A percentile compares a stretch with the other conserved stretches of the same genome.
phyloP scores from a whole-genome alignment of 2,329 filamentous ascomycete species.

The Stachybotrys chartarum region DNA sequence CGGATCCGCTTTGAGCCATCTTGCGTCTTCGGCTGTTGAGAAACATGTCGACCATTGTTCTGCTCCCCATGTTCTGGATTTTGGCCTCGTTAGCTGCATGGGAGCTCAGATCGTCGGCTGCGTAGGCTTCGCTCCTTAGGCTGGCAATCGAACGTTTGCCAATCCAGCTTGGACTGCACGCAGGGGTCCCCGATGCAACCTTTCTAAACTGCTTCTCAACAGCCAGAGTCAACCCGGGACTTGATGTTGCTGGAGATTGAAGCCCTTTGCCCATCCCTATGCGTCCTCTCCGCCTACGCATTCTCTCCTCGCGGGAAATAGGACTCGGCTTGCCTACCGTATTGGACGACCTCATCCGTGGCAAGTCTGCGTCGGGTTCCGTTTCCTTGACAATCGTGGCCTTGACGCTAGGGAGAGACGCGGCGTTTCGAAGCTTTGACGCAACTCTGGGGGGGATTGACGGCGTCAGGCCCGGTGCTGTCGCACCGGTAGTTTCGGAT shows the following conservation, averaged over 20 bases:
- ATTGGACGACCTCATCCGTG: slow-evolving; percentile 18
- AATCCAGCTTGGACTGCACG: neutral
- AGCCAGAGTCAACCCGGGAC: slow-evolving; percentile 11
- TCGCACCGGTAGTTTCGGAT: neutral
- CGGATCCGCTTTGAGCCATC: slow-evolving; percentile 19
- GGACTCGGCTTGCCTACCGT: slow-evolving; percentile 2
- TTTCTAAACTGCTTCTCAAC: slow-evolving; percentile 8
- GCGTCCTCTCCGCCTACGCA: slow-evolving; percentile 12
- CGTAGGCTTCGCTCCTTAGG: slow-evolving; percentile 5
- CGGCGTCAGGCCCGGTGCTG: slow-evolving; percentile 1
- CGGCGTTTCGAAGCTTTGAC: slow-evolving; percentile 11
- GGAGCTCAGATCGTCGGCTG: slow-evolving; percentile 3
- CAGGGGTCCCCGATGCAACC: slow-evolving; percentile 4
- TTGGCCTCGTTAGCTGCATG: slow-evolving; percentile 7
- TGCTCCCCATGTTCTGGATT: slow-evolving; percentile 33
- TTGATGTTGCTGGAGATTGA: slow-evolving; percentile 19
- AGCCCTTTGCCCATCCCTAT: slow-evolving; percentile 9
- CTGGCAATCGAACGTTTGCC: slow-evolving; percentile 5
- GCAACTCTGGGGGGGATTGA: slow-evolving; percentile 9
- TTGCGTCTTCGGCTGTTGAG: slow-evolving; percentile 39
- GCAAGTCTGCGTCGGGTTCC: slow-evolving; percentile 2
- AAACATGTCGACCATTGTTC: slow-evolving; percentile 48
- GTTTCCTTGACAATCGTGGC: neutral
- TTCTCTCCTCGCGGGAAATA: slow-evolving; percentile 9
- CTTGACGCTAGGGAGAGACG: slow-evolving; percentile 15